A percentile compares a stretch with the other conserved stretches of the same genome.
Evolutionary conservation across 208 protist genomes (phyloP).

Genomic region (Trypanosoma brucei): DNA sequence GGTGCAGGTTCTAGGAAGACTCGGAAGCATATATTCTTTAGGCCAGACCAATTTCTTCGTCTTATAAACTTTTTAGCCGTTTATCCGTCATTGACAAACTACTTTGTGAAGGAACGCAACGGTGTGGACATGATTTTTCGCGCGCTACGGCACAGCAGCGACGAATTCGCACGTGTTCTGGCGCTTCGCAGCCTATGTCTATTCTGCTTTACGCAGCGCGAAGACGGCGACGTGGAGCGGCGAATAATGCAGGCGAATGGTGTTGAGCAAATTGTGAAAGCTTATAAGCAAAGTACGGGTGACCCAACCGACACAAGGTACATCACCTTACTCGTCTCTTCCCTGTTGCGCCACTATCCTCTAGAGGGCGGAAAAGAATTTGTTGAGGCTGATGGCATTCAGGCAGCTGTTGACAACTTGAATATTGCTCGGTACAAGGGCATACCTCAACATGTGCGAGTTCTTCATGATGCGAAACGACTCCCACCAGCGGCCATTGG

Average conservation of each 20-base stretch:
- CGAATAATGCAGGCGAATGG: slow-evolving; percentile 68
- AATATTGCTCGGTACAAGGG: slow-evolving; percentile 87
- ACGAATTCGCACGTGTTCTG: slow-evolving; percentile 71
- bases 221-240: slow-evolving; percentile 77
- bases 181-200: slow-evolving; percentile 73
- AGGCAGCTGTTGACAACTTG: slow-evolving; percentile 73
- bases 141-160: slow-evolving; percentile 60
- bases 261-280: slow-evolving; percentile 63
- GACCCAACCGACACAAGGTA: slow-evolving; percentile 87
- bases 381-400: slow-evolving; percentile 63
- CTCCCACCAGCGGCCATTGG: slow-evolving; percentile 50
- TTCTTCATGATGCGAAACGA: slow-evolving; percentile 68
- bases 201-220: slow-evolving; percentile 75
- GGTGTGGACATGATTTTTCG: slow-evolving; percentile 73
- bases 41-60: slow-evolving; percentile 79
- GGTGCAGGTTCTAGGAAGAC: slow-evolving; percentile 36
- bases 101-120: slow-evolving; percentile 69
- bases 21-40: slow-evolving; percentile 85
- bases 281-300: slow-evolving; percentile 76
- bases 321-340: slow-evolving; percentile 79
- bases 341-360: slow-evolving; percentile 81
- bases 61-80: slow-evolving; percentile 73
- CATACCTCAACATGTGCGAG: slow-evolving; percentile 82
- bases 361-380: slow-evolving; percentile 76
- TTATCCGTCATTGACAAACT: slow-evolving; percentile 62